Evolutionary conservation across 2,329 filamentous ascomycete genomes (phyloP), one percentile per base, ranked within the genome.

Genomic region (Tolypocladium inflatum): DNA sequence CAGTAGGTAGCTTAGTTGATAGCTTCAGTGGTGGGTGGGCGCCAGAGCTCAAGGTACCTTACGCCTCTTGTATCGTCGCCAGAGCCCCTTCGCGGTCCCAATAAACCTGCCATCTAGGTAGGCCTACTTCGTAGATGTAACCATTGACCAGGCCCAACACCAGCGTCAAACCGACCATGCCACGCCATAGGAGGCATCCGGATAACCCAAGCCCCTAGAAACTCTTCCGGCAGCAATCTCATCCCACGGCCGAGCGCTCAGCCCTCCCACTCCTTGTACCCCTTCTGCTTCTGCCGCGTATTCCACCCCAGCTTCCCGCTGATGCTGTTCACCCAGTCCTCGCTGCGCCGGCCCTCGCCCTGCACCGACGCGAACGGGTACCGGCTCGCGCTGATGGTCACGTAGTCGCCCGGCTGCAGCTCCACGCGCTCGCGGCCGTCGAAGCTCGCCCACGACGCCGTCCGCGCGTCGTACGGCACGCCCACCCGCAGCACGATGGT

Each of bases 401-500:
- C 89, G 69, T 94, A 94, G 73, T 94, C 90, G 19, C 90, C 90
- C 0, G 89, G 87, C 54, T 76, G 71, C 42, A 94, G 78, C 74
- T 94, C 89, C n/a, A 90, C 75, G 74, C 91, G 85, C 77, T 97
- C 91, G 61, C 91, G 83, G 2, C 94, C 94, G 72, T 99, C 94
- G 70, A 99, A 99, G 72, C 91, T 96, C n/a, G 92, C 94, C 93
- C 94, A 99, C 45, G 89, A 92, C 64, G 85, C 88, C 5, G 91
- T 91, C 55, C 94, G 81, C 10, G 92, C 90, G 71, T 95, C 88
- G 71, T 96, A 97, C 0, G 94, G 94, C n/a, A 97, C 92, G 13
- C 93, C 94, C 21, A 96, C 82, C 42, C 94, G 85, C 60, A 99
- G 78, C 1, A 97, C 93, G 61, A 97, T 96, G 0, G 93, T 97